phyloP scores from a whole-genome alignment of 345 rosid genomes.

The Eucalyptus regnans region DNA sequence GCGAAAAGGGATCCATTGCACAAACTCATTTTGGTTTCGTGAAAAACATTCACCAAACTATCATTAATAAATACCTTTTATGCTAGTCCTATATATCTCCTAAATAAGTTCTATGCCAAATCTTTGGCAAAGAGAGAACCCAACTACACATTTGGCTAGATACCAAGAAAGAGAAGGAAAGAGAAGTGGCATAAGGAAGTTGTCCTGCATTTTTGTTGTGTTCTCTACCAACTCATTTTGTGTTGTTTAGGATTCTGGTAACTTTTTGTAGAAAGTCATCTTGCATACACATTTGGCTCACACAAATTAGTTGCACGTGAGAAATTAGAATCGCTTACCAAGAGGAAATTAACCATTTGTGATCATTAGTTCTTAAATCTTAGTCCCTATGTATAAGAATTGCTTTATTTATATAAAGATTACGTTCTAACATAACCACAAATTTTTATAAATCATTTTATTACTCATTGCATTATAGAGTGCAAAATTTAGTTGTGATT shows the following conservation, averaged over 20 bases:
- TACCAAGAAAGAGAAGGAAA: background rate
- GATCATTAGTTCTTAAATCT: no score
- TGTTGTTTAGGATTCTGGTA: background rate
- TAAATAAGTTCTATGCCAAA: background rate
- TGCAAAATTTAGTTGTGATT: no score
- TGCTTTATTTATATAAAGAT: background rate
- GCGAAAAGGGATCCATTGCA: no score
- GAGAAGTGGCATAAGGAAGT: background rate
- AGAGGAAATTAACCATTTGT: background rate
- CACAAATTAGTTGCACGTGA: background rate
- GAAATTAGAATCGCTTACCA: background rate
- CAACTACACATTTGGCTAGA: no score
- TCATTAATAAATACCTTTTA: no score
- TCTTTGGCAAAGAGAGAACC: no score
- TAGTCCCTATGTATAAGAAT: no score
- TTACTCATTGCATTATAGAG: no score
- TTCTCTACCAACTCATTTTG: background rate
- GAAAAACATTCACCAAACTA: no score
- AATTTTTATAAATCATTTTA: no score
- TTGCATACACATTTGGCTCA: background rate
- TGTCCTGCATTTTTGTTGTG: background rate
- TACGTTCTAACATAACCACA: background rate
- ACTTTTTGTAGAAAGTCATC: background rate
- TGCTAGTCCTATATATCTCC: no score
- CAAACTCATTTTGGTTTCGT: no score